Evolutionary conservation across 805 yeast species (phyloP), one percentile per base, ranked within the genome.

Genomic region (Scheffersomyces amazonensis): DNA sequence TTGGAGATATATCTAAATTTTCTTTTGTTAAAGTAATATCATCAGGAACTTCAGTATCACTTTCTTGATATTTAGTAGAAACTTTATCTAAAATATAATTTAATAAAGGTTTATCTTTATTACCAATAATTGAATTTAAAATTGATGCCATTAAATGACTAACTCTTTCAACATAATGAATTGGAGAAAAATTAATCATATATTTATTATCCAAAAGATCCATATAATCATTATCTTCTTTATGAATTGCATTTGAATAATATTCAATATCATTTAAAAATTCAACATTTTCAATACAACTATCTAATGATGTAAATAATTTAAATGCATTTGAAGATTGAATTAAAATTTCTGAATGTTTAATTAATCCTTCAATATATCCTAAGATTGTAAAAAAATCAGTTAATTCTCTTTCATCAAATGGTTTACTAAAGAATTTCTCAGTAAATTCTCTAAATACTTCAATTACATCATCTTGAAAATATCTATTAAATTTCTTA

Each of bases 381-480:
- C 75, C 75, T 17, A 63, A 45, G 11, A 69, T 40, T 1, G 71
- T 44, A 23, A 62, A 57, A 47, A 66, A 69, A 37, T 63, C 47
- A 16, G 66, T 51, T n/a, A 58, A 38, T 47, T 53, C 60, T 25
- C 48, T 50, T 11, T 42, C 39, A 9, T 36, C 32, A 30, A 35
- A 40, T 31, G 43, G 43, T 16, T 38, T 42, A 16, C 37, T 38
- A 43, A 64, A 67, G 23, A 63, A 53, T 11, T 25, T 32, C 22
- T 46, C 51, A 32, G 56, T 54, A 42, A 66, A 66, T 8, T 48
- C 47, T 5, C 47, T 38, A 32, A 66, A 58, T 10, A 59, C 45
- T 2, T 54, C 54, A 19, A 66, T 35, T 1, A 64, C 59, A 21
- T 47, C 47, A 19, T 50, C 59, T 20, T 50, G 34, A 32, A 47